phyloP scores from a whole-genome alignment of 306 rosid genomes.

The Vigna unguiculata region DNA sequence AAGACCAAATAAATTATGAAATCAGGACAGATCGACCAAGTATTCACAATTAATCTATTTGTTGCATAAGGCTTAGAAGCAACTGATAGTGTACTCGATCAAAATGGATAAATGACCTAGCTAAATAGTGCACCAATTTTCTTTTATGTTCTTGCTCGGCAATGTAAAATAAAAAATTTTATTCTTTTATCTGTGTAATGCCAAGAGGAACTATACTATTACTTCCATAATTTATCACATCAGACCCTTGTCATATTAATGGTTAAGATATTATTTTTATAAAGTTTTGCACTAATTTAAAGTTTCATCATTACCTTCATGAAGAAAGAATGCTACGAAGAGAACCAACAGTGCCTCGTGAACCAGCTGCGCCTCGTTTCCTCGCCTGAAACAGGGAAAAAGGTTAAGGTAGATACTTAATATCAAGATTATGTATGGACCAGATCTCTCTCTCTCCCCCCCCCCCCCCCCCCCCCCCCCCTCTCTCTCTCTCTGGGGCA shows the following conservation, averaged over 20 bases:
- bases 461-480: too few species aligned
- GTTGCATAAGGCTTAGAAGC: constrained; percentile 4
- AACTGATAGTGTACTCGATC: not conserved
- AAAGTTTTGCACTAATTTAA: constrained; percentile 16
- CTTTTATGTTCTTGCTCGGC: not conserved
- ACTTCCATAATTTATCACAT: constrained; percentile 19
- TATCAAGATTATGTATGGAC: constrained; percentile 20
- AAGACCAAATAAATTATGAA: constrained; percentile 12
- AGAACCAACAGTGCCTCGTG: constrained; percentile 68
- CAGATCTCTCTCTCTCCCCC: not conserved
- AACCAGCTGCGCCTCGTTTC: constrained; percentile 51
- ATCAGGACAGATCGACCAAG: not conserved
- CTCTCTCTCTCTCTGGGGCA: not conserved
- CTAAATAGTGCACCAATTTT: not conserved
- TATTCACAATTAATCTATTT: constrained; percentile 22
- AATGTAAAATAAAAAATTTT: not conserved
- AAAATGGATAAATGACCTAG: constrained; percentile 8
- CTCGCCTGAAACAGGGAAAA: constrained; percentile 53
- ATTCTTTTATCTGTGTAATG: constrained; percentile 33
- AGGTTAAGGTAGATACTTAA: constrained; percentile 24
- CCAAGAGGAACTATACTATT: not conserved
- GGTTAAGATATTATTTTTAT: constrained; percentile 7
- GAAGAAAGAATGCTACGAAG: constrained; percentile 60
- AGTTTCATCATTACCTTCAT: constrained; percentile 45
- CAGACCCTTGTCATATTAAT: not conserved